Percentiles rank a stretch among this genome's conserved stretches.
Conservation (phyloP, 1,284 basidiomycete genomes). For the Melampsora allii-populina region DNA sequence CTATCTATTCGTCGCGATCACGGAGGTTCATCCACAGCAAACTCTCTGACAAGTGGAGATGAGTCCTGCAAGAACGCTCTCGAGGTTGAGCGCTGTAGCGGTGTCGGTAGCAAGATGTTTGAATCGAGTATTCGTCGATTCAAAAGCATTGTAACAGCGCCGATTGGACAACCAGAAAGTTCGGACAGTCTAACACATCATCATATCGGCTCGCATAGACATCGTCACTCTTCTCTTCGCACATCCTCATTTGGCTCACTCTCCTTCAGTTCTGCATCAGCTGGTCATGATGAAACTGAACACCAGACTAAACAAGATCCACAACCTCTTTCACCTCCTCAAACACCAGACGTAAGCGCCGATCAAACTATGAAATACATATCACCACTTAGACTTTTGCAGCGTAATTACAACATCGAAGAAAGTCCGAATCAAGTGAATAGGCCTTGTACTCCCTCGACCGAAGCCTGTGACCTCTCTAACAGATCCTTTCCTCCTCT, state of each 20-base stretch:
- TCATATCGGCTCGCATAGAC: no score
- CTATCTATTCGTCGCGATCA: background rate
- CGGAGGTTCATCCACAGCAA: background rate
- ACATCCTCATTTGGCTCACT: background rate
- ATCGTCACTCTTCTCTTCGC: background rate
- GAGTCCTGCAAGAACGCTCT: slow-evolving; percentile 6
- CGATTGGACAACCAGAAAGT: background rate
- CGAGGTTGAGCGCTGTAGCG: slow-evolving; percentile 18
- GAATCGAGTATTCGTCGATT: slow-evolving; percentile 12
- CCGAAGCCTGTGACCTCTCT: background rate
- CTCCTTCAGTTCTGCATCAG: background rate
- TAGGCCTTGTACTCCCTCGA: background rate
- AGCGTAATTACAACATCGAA: background rate
- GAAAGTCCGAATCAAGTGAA: background rate
- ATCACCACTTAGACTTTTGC: background rate
- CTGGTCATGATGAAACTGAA: no score
- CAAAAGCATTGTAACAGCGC: background rate
- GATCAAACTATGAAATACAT: no score
- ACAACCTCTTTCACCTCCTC: no score
- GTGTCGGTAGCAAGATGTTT: slow-evolving; percentile 41
- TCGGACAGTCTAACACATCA: no score
- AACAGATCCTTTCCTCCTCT: background rate
- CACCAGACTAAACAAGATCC: no score
- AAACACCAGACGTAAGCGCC: no score
- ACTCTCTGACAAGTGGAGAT: background rate